Conservation (phyloP, 2,329 filamentous ascomycete genomes). For the Sphaceloma murrayae region DNA sequence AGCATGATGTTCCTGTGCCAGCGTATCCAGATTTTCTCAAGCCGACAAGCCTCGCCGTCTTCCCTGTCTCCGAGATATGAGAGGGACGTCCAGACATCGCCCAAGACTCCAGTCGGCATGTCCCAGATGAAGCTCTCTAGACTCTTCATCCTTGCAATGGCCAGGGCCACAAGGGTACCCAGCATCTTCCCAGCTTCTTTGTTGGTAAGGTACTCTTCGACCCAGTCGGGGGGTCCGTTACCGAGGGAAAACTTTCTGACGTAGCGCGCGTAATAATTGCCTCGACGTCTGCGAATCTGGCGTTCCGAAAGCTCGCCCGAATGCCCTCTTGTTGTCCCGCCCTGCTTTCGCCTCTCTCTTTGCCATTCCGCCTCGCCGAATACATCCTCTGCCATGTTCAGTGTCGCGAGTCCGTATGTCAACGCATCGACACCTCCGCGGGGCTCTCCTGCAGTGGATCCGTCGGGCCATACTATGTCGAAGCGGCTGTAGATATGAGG, state of each 20-base stretch:
- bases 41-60: constrained; percentile 52
- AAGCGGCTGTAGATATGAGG: constrained; percentile 77
- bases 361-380: constrained; percentile 44
- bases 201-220: constrained; percentile 69
- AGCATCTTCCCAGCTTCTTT: constrained; percentile 84
- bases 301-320: background rate
- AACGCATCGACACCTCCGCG: constrained; percentile 69
- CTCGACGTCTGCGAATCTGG: constrained; percentile 40
- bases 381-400: constrained; percentile 62
- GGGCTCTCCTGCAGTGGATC: constrained; percentile 52
- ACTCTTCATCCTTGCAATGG: constrained; percentile 71
- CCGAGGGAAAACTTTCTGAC: constrained; percentile 74
- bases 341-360: constrained; percentile 21
- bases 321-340: background rate
- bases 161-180: constrained; percentile 69
- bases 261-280: constrained; percentile 69
- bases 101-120: constrained; percentile 74
- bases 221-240: constrained; percentile 71
- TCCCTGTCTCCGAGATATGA: constrained; percentile 57
- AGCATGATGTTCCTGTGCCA: constrained; percentile 58
- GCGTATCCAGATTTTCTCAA: constrained; percentile 68
- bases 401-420: constrained; percentile 69
- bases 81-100: constrained; percentile 72
- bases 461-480: constrained; percentile 81
- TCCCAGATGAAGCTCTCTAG: constrained; percentile 80